Evolutionary conservation across 148 eudicot genomes (phyloP).

Genomic region (Gaultheria prostrata): DNA sequence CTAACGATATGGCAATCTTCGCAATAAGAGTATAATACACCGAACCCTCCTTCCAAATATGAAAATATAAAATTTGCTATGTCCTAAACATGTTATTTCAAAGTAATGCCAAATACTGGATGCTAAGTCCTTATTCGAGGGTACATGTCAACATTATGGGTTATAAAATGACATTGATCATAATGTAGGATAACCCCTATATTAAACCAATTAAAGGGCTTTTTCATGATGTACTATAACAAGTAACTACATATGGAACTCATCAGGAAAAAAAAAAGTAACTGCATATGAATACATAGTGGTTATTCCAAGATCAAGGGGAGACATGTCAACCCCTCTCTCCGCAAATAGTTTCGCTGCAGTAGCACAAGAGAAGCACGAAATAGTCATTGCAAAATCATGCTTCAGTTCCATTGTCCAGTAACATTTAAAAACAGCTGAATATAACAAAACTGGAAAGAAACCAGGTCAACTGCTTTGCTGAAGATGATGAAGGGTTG

Average conservation of each 20-base stretch:
- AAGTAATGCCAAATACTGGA: not conserved
- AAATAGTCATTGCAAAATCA: not conserved
- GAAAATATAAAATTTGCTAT: no score
- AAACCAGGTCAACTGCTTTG: slow-evolving; percentile 25
- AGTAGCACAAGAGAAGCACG: not conserved
- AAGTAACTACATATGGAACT: no score
- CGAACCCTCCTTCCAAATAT: not conserved
- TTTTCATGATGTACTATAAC: no score
- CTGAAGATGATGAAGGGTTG: slow-evolving; percentile 33
- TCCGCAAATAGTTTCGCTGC: not conserved
- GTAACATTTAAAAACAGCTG: not conserved
- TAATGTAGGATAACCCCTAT: not conserved
- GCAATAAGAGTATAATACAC: not conserved
- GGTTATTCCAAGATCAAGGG: not conserved
- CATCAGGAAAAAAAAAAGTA: no score
- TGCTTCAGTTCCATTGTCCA: no score
- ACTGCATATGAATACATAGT: no score
- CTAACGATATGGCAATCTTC: no score
- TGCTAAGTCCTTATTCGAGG: not conserved
- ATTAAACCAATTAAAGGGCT: not conserved
- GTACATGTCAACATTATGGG: not conserved
- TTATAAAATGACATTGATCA: not conserved
- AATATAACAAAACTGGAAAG: not conserved
- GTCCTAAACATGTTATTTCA: not conserved
- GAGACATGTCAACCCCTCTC: no score